Evolutionary conservation across 2,329 filamentous ascomycete genomes (phyloP).

Genomic region (Scopulariopsis brevicaulis): DNA sequence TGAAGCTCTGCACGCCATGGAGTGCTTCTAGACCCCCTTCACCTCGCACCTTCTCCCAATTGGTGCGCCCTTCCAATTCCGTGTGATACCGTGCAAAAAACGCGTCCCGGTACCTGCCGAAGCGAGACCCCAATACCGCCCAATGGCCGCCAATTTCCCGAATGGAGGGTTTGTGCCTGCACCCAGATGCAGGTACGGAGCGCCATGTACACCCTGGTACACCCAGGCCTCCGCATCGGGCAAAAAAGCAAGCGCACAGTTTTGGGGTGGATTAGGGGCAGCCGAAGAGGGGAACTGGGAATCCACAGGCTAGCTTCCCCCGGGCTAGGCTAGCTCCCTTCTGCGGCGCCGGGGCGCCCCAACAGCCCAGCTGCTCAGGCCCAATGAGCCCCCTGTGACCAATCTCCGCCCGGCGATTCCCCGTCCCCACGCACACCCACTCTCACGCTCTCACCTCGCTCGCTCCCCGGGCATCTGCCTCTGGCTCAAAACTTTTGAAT

Average conservation of each 20-base stretch:
- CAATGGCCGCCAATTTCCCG: neutral
- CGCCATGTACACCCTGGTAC: neutral
- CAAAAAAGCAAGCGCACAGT: neutral
- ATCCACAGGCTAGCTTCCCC: neutral
- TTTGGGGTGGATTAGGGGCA: neutral
- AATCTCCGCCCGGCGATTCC: neutral
- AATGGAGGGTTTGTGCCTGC: neutral
- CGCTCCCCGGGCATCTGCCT: neutral
- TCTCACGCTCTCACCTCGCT: neutral
- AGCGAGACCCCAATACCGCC: neutral
- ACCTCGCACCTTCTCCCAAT: too few species aligned
- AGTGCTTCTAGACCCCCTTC: too few species aligned
- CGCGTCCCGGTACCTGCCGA: neutral
- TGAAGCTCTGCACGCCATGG: too few species aligned
- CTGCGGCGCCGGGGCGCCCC: neutral
- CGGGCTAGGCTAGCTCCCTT: neutral
- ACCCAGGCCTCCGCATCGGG: neutral
- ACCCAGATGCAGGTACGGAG: neutral
- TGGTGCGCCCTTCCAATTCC: neutral
- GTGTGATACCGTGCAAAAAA: neutral
- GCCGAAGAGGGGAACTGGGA: neutral
- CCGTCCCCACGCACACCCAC: neutral
- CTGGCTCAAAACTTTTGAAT: neutral
- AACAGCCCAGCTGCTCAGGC: neutral
- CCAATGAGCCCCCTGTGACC: neutral